Base-by-base conservation (phyloP, 306 rosid species). In the Vigna mungo region DNA sequence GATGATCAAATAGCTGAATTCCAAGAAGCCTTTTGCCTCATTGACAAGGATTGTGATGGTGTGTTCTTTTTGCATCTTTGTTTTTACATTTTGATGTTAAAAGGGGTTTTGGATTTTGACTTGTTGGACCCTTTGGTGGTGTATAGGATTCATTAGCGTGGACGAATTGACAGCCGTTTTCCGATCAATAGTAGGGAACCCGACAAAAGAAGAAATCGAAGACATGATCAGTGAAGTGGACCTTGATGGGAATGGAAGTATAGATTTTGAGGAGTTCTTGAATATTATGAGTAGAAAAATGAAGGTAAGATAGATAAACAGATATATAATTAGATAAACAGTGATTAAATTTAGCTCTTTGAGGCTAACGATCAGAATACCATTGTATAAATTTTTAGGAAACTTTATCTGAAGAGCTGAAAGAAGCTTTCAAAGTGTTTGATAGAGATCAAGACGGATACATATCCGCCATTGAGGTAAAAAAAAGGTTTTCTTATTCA, bases 1-100 rank as follows among this genome's bases (percentile, higher is more conserved):
- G 87, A 89, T 82, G 91, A 89, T 78, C 98, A 96, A 79, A 86
- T 93, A 82, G 91, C 89, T 66, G 97, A 87, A 84, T 92, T 96
- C 47, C 78, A 55, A 23, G 98, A 89, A 83, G 98, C 99, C 12
- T 96, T 96, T 73, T 71, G 88, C 80, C 79, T 92, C 32, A 88
- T 96, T 86, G 99, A 92, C 89, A 89, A 87, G 81, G 96, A 96
- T 17, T 80, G 72, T 27, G 79, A 82, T 0, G 89, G 89, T 85
- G 78, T 17, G 79, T 23, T 61, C 3, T 47, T 73, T 74, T 37
- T 46, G 48, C 55, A 5, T 32, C 36, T 68, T 41, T 41, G 7
- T 37, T 64, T 11, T 61, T 32, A 9, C 49, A 64, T 41, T 41
- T 18, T 66, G 17, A 43, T 41, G 52, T 36, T 15, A 63, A 37